These are phyloP conservation scores for Pythium brassicae DNA, from an alignment of 352 stramenopile species.

Conservation along the genomic window DNA sequence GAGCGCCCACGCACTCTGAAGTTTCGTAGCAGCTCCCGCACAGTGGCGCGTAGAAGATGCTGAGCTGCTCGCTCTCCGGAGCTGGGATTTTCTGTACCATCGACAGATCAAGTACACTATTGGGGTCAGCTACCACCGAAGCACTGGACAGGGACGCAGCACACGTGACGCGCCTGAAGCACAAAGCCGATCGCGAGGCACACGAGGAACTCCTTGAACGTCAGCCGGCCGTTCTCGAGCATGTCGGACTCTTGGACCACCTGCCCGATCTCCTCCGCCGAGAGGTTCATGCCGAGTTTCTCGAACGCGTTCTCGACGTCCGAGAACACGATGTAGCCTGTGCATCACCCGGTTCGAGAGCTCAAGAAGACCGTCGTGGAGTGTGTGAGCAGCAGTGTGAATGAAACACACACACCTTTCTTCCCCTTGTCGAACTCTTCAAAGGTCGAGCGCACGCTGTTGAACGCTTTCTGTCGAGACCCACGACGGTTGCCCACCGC, in stretches of 20 bases:
- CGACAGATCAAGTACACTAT: neutral
- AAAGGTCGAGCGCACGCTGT: constrained; percentile 76
- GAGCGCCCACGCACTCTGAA: neutral
- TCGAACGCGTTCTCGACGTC: constrained; percentile 72
- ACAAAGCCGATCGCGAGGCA: constrained; percentile 86
- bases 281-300: constrained; percentile 72
- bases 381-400: neutral
- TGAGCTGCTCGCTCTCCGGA: constrained; percentile 57
- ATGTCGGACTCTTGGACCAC: constrained; percentile 85
- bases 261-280: constrained; percentile 62
- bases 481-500: neutral
- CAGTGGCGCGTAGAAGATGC: constrained; percentile 82
- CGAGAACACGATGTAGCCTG: constrained; percentile 66
- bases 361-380: no score
- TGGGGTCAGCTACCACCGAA: no score
- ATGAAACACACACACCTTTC: constrained; percentile 23
- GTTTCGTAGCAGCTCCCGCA: constrained; percentile 8
- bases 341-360: no score
- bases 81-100: constrained; percentile 66
- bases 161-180: constrained; percentile 68
- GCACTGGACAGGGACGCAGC: no score
- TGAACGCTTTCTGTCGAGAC: constrained; percentile 46
- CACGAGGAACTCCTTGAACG: constrained; percentile 87
- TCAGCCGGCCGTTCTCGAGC: constrained; percentile 70
- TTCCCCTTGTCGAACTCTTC: constrained; percentile 50